These are phyloP conservation scores for Saturnispora zaruensis DNA, from an alignment of 805 yeast genomes.

Conservation along the genomic window DNA sequence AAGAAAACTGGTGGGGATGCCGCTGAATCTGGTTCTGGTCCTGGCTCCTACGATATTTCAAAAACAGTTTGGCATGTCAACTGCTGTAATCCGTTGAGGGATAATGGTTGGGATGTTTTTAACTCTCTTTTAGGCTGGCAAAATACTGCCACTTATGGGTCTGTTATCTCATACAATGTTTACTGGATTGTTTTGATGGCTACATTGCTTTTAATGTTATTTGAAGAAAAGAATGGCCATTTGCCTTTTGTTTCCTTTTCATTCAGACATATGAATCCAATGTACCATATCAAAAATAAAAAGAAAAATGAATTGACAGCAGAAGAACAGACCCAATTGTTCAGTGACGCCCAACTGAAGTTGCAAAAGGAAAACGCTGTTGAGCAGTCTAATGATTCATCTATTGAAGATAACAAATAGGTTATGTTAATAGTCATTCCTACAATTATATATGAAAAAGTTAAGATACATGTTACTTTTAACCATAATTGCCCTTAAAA, in stretches of 20 bases:
- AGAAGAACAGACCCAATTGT: constrained; percentile 46
- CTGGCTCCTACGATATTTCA: constrained; percentile 83
- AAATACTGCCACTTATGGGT: constrained; percentile 90
- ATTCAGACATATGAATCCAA: constrained; percentile 55
- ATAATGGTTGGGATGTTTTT: constrained; percentile 95
- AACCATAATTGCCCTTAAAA: too few relatives aligned
- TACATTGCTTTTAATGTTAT: constrained; percentile 54
- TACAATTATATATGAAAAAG: too few relatives aligned
- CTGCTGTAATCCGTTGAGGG: constrained; percentile 90
- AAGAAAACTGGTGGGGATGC: constrained; percentile 86
- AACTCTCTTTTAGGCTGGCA: constrained; percentile 96
- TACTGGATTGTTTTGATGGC: constrained; percentile 73
- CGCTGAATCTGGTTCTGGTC: constrained; percentile 85
- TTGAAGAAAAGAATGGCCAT: constrained; percentile 78
- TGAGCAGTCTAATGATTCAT: not conserved
- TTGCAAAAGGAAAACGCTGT: not conserved
- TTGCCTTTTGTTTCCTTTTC: constrained; percentile 51
- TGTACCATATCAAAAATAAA: constrained; percentile 62
- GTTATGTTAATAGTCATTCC: not conserved
- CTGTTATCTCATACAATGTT: constrained; percentile 77
- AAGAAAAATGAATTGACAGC: constrained; percentile 48
- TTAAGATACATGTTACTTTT: too few relatives aligned
- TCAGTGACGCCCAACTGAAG: constrained; percentile 32
- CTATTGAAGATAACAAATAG: not conserved
- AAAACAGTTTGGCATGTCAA: constrained; percentile 91